Conservation (phyloP, 345 rosid genomes). For the Ceriops zippeliana region DNA sequence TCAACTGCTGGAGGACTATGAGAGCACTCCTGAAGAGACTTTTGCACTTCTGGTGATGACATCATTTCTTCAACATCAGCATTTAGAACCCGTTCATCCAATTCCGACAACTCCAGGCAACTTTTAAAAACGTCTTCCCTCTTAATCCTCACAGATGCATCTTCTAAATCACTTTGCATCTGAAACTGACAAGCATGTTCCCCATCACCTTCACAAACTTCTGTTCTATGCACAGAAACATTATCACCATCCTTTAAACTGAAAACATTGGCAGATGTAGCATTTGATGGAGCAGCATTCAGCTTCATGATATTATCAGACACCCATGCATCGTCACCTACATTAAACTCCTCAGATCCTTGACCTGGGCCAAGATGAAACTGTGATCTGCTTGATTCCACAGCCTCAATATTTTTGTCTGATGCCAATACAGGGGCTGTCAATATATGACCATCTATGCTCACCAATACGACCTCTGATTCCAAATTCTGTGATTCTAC, state of each 20-base stretch:
- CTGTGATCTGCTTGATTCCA: slow-evolving; percentile 60
- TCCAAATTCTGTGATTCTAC: slow-evolving; percentile 48
- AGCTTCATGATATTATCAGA: slow-evolving; percentile 43
- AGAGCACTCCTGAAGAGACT: slow-evolving; percentile 25
- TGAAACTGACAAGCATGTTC: slow-evolving; percentile 32
- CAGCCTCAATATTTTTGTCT: slow-evolving; percentile 53
- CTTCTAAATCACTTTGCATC: slow-evolving; percentile 22
- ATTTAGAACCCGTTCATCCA: slow-evolving; percentile 33
- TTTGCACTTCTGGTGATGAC: slow-evolving; percentile 28
- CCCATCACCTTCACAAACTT: slow-evolving; percentile 34
- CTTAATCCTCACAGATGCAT: slow-evolving; percentile 26
- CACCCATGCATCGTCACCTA: slow-evolving; percentile 51
- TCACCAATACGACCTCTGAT: slow-evolving; percentile 78
- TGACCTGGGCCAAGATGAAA: slow-evolving; percentile 82
- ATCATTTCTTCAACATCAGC: slow-evolving; percentile 23
- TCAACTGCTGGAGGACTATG: slow-evolving; percentile 23
- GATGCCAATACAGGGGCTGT: slow-evolving; percentile 74
- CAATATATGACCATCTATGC: slow-evolving; percentile 77
- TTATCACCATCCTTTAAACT: slow-evolving; percentile 14
- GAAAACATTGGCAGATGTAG: slow-evolving; percentile 22
- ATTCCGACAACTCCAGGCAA: slow-evolving; percentile 43
- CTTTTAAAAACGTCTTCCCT: slow-evolving; percentile 44
- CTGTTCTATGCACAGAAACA: slow-evolving; percentile 26
- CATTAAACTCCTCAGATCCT: slow-evolving; percentile 57
- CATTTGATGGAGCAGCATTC: slow-evolving; percentile 35